phyloP scores from a whole-genome alignment of 2,329 filamentous ascomycete genomes.

The Talaromyces sp. region DNA sequence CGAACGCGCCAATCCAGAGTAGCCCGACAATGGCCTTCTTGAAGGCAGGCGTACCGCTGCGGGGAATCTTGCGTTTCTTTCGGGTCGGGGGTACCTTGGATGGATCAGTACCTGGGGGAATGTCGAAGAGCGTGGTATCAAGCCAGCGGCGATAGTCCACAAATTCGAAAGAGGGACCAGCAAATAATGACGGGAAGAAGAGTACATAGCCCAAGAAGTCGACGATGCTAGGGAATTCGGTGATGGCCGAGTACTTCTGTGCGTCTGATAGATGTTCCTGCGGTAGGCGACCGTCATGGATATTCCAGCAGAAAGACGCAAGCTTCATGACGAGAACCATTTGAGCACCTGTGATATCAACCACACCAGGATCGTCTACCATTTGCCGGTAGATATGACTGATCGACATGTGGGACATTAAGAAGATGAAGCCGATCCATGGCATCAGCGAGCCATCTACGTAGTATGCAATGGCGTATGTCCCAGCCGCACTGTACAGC shows the following conservation, averaged over 20 bases:
- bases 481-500: constrained; percentile 73
- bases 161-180: constrained; percentile 91
- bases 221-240: constrained; percentile 71
- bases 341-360: constrained; percentile 92
- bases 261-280: constrained; percentile 79
- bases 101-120: constrained; percentile 79
- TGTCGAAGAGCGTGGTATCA: constrained; percentile 90
- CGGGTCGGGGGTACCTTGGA: constrained; percentile 81
- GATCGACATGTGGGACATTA: constrained; percentile 94
- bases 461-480: constrained; percentile 82
- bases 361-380: constrained; percentile 62
- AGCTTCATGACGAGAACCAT: constrained; percentile 99
- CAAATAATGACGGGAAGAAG: constrained; percentile 91
- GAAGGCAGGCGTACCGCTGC: constrained; percentile 82
- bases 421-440: constrained; percentile 90
- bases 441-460: constrained; percentile 92
- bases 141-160: constrained; percentile 91
- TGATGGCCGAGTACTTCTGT: constrained; percentile 80
- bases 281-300: constrained; percentile 84
- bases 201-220: constrained; percentile 90
- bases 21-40: constrained; percentile 75
- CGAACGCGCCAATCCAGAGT: constrained; percentile 76
- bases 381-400: constrained; percentile 84
- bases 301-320: constrained; percentile 95
- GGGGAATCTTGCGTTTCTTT: constrained; percentile 88